Percentiles rank a stretch among this genome's conserved stretches.
These are phyloP conservation scores for Kodamaea neixiangensis DNA, from an alignment of 805 yeast genomes.

Conservation along the genomic window DNA sequence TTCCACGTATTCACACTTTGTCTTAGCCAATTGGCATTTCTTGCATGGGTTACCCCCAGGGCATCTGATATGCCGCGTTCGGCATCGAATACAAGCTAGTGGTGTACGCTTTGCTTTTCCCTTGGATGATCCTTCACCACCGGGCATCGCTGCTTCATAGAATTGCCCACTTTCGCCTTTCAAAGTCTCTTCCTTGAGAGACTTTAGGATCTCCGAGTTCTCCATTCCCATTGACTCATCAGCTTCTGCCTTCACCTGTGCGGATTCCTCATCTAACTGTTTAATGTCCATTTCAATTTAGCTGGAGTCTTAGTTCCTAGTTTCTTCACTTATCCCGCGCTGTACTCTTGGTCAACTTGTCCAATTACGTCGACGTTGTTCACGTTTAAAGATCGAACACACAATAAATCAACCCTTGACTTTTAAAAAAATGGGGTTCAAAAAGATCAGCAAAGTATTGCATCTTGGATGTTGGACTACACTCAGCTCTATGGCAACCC, in stretches of 20 bases:
- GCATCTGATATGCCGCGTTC: conserved; percentile 72
- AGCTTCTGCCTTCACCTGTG: neutral
- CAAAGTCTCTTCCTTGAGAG: neutral
- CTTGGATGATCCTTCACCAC: neutral
- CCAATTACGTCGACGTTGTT: neutral
- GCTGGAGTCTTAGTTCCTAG: neutral
- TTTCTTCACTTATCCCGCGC: neutral
- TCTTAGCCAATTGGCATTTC: conserved; percentile 56
- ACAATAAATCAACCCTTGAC: neutral
- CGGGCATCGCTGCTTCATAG: neutral
- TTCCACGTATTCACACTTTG: conserved; percentile 69
- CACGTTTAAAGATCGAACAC: neutral
- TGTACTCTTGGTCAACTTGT: neutral
- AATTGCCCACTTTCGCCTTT: neutral
- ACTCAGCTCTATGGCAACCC: too few relatives aligned
- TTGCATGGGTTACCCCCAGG: conserved; percentile 77
- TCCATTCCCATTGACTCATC: neutral
- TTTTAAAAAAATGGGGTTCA: conserved; percentile 1
- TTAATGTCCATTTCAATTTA: neutral
- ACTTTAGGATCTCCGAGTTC: neutral
- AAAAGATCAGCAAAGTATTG: neutral
- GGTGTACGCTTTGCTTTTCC: conserved; percentile 31
- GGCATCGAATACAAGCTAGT: conserved; percentile 63
- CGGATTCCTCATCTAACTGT: neutral
- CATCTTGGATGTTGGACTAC: neutral